Evolutionary conservation across 129 eudicot genomes (phyloP), one percentile per base, ranked within the genome.

Genomic region (Escallonia herrerae): DNA sequence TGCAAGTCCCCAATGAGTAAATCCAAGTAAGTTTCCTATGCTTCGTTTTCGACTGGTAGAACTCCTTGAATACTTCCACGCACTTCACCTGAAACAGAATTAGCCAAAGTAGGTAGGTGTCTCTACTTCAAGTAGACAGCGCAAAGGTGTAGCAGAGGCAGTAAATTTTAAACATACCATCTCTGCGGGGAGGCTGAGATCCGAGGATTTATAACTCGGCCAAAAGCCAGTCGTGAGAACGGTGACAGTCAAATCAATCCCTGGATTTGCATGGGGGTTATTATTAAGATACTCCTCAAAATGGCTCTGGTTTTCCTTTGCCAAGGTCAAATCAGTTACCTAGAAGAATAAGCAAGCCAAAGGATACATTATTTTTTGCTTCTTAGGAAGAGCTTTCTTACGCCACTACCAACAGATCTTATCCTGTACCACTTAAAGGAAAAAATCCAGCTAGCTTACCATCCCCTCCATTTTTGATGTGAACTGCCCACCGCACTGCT

Each of bases 11-110:
- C 74, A 89, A 42, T 38, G 95, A 89, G 72, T 82, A 89, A 4
- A 86, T 86, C 96, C 96, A 89, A 8, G 96, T 86, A n/a, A 89
- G 90, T 76, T 86, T 89, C 61, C 95, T 72, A 44, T 76, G 85
- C 51, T 81, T 83, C n/a, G 95, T 79, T 72, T 69, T 86, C 4
- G 80, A 71, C 40, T 83, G 68, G 37, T 89, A 86, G 61, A 80
- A 86, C 48, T 79, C 82, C 74, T 79, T 83, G 49, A 86, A 89
- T 2, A 79, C 86, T 60, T 89, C 88, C 3, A 89, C 90, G 67
- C 96, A 86, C 65, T 81, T 86, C 45, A 72, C 87, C 96, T 89
- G 68, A 67, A 63, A 75, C 40, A 63, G 41, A 40, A 33, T 61
- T 62, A 40, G 49, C 14, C 12, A 60, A 40, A 64, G 5, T 10